A percentile compares a stretch with the other conserved stretches of the same genome.
These are phyloP conservation scores for Medicago truncatula DNA, from an alignment of 306 rosid genomes.

Conservation along the genomic window MtrunA17r5.0-ANR NC_053045.1:59323501-59324000, in stretches of 20 bases:
- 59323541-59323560: conserved; percentile 67
- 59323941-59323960: conserved; percentile 41
- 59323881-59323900: conserved; percentile 40
- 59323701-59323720: conserved; percentile 69
- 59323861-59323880: conserved; percentile 49
- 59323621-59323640: neutral
- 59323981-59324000: conserved; percentile 73
- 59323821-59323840: conserved; percentile 55
- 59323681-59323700: conserved; percentile 62
- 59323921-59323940: conserved; percentile 41
- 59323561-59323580: conserved; percentile 74
- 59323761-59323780: conserved; percentile 50
- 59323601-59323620: neutral
- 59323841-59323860: conserved; percentile 59
- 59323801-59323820: conserved; percentile 53
- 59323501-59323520: conserved; percentile 76
- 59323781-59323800: conserved; percentile 51
- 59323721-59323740: conserved; percentile 56
- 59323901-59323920: conserved; percentile 36
- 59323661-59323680: conserved; percentile 69
- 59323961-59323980: conserved; percentile 50
- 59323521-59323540: conserved; percentile 66
- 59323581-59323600: conserved; percentile 24
- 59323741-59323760: conserved; percentile 40
- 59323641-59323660: conserved; percentile 32